These are phyloP conservation scores for Plenodomus tracheiphilus DNA, from an alignment of 2,329 filamentous ascomycete species.

Conservation along the genomic window DNA sequence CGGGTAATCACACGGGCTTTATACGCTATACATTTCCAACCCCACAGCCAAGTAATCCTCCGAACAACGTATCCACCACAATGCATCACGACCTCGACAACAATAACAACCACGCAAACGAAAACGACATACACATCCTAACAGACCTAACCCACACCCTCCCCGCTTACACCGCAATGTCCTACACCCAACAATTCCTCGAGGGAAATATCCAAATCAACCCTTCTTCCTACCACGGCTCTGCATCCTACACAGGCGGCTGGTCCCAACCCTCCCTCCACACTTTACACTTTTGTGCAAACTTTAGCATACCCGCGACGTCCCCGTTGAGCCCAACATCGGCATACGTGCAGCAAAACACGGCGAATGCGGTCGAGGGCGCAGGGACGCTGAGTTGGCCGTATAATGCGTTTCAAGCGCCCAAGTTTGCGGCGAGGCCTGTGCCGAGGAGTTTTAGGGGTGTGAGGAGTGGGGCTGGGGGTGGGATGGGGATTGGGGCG, in stretches of 20 bases:
- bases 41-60: not conserved
- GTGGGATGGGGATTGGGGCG: slow-evolving; percentile 46
- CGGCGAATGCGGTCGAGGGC: not conserved
- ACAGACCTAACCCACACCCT: slow-evolving; percentile 52
- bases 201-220: slow-evolving; percentile 2
- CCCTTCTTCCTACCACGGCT: slow-evolving; percentile 3
- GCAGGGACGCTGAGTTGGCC: slow-evolving; percentile 7
- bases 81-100: too few species aligned
- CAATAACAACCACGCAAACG: not conserved
- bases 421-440: not conserved
- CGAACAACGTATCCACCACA: not conserved
- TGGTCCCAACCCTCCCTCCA: slow-evolving; percentile 5
- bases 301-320: slow-evolving; percentile 2
- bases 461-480: slow-evolving; percentile 25
- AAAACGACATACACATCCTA: slow-evolving; percentile 40
- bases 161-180: slow-evolving; percentile 25
- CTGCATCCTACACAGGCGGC: slow-evolving; percentile 5
- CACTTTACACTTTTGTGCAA: slow-evolving; percentile 6
- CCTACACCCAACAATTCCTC: slow-evolving; percentile 5
- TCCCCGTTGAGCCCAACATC: slow-evolving; percentile 3
- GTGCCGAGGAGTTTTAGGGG: slow-evolving; percentile 1
- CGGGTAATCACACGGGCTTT: slow-evolving; percentile 22
- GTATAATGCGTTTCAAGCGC: slow-evolving; percentile 2
- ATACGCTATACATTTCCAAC: slow-evolving; percentile 36
- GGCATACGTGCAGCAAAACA: not conserved